Evolutionary conservation across 257 asterid genomes (phyloP).

Genomic region (Solanum paucissectum): DNA sequence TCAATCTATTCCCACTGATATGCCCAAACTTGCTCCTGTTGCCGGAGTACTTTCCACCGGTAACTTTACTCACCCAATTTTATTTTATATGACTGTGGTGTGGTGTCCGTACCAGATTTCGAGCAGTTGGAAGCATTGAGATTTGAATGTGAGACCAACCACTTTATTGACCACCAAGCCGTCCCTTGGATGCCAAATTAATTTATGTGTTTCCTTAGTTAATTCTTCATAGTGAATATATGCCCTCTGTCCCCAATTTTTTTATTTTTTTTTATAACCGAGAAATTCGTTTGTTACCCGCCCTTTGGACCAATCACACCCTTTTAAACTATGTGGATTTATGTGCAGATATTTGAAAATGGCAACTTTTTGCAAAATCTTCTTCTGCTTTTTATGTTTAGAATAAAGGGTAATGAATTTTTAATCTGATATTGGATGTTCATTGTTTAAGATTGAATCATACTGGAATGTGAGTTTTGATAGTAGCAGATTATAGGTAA

Average conservation of each 20-base stretch:
- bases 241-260: neutral
- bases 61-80: constrained; percentile 2
- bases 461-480: neutral
- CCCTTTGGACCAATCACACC: no score
- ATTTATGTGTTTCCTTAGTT: neutral
- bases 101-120: no score
- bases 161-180: no score
- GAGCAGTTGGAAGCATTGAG: no score
- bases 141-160: neutral
- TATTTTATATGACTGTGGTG: no score
- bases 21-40: constrained; percentile 56
- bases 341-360: neutral
- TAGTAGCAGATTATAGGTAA: neutral
- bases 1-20: constrained; percentile 76
- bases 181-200: neutral
- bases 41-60: constrained; percentile 75
- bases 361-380: neutral
- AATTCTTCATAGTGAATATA: neutral
- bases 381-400: neutral
- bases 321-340: neutral
- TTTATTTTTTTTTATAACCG: no score
- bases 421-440: neutral
- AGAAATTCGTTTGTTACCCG: no score
- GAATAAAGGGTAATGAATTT: neutral
- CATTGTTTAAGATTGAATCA: neutral